Evolutionary conservation across 108 stramenopile species (phyloP).

Genomic region (Cyclotella atomus): DNA sequence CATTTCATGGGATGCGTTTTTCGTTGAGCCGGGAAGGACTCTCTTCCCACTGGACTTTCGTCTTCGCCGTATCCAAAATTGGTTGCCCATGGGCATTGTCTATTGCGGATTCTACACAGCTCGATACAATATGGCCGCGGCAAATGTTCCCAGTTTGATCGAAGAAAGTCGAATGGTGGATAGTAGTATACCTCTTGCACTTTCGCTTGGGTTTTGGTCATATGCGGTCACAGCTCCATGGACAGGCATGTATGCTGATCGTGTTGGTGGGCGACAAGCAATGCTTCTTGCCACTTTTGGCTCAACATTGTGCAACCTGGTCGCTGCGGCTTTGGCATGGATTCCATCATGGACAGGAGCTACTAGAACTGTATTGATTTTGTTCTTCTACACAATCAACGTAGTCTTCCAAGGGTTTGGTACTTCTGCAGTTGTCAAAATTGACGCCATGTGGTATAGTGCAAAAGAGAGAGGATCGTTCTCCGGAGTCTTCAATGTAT

Average conservation of each 20-base stretch:
- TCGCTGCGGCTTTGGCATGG: not conserved
- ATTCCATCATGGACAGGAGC: not conserved
- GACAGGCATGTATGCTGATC: conserved; percentile 8
- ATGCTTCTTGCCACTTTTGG: conserved; percentile 6
- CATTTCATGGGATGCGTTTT: not conserved
- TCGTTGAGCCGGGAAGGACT: not conserved
- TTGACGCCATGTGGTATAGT: conserved; percentile 6
- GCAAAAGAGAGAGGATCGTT: not conserved
- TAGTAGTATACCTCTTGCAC: not conserved
- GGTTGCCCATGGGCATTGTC: conserved; percentile 4
- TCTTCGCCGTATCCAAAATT: not conserved
- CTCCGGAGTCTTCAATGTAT: conserved; percentile 5
- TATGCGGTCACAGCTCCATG: conserved; percentile 10
- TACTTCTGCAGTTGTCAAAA: conserved; percentile 6
- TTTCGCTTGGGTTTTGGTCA: conserved; percentile 4
- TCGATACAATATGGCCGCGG: conserved; percentile 7
- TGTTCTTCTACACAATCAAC: conserved; percentile 3
- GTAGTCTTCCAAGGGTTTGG: conserved; percentile 12
- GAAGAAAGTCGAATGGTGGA: not conserved
- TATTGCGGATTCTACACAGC: conserved; percentile 7
- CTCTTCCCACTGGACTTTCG: not conserved
- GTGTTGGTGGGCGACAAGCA: not conserved
- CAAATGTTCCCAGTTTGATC: not conserved
- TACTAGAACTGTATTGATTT: not conserved
- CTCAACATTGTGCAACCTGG: not conserved